phyloP scores from a whole-genome alignment of 192 early-diverging fungal genomes.

The Entomortierella lignicola region DNA sequence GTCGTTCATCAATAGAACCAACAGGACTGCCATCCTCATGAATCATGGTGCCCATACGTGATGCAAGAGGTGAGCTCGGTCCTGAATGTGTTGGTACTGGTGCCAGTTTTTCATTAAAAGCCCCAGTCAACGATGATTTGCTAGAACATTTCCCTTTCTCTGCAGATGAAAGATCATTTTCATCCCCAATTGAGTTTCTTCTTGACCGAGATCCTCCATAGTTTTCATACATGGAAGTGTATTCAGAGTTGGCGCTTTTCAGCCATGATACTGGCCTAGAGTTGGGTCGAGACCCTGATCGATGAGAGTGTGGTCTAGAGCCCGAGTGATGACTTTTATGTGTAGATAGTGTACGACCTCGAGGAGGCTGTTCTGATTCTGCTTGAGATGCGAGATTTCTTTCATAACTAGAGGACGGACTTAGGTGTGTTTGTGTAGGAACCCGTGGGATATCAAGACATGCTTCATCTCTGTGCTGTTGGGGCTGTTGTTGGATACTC shows the following conservation, averaged over 20 bases:
- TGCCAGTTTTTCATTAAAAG: no score
- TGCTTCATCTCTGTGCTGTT: background rate
- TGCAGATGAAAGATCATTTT: conserved; percentile 1
- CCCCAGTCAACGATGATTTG: conserved; percentile 3
- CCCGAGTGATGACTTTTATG: background rate
- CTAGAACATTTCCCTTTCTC: conserved; percentile 21
- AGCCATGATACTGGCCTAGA: conserved; percentile 47
- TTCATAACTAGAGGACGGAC: conserved; percentile 2
- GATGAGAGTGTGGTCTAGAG: conserved; percentile 20
- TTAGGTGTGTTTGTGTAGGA: conserved; percentile 15
- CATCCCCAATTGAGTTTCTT: conserved; percentile 12
- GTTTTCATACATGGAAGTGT: conserved; percentile 52
- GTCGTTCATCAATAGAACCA: background rate
- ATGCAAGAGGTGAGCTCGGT: no score
- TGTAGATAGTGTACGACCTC: conserved; percentile 3
- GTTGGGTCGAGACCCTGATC: conserved; percentile 16
- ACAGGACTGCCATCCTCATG: no score
- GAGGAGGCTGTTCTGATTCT: conserved; percentile 12
- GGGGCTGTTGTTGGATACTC: background rate
- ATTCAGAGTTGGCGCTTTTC: conserved; percentile 37
- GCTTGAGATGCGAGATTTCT: conserved; percentile 14
- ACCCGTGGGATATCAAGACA: conserved; percentile 9
- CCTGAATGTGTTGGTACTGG: no score
- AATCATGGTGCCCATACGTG: no score
- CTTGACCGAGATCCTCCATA: conserved; percentile 34